Percentiles rank a stretch among this genome's conserved stretches.
These are phyloP conservation scores for Hypomontagnella monticulosa DNA, from an alignment of 495 filamentous ascomycete genomes.

Conservation along the genomic window DNA sequence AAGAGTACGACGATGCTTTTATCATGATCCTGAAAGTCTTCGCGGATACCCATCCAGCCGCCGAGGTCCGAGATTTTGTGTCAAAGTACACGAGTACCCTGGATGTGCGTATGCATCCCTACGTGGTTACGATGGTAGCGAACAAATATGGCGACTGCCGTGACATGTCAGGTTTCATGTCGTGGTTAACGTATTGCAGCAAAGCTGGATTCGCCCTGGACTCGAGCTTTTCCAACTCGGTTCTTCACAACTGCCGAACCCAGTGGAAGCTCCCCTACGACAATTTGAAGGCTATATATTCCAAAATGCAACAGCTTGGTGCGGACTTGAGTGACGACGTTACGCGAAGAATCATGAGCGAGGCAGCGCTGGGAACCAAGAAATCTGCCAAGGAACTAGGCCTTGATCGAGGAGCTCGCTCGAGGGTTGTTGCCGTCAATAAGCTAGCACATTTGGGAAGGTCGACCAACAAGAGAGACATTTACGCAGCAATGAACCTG, in stretches of 20 bases:
- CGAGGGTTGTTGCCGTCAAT: slow-evolving; percentile 30
- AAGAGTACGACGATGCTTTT: slow-evolving; percentile 49
- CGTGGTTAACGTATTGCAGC: slow-evolving; percentile 52
- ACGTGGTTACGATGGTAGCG: slow-evolving; percentile 57
- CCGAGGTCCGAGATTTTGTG: slow-evolving; percentile 56
- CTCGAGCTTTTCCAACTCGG: slow-evolving; percentile 51
- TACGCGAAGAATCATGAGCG: slow-evolving; percentile 52
- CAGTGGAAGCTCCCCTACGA: slow-evolving; percentile 51
- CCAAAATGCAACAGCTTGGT: slow-evolving; percentile 43
- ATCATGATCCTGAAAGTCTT: slow-evolving; percentile 57
- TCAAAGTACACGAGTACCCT: slow-evolving; percentile 47
- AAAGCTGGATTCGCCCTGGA: slow-evolving; percentile 48
- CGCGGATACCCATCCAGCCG: slow-evolving; percentile 49
- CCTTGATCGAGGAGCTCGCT: not conserved
- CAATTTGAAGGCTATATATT: slow-evolving; percentile 51
- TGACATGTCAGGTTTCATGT: slow-evolving; percentile 51
- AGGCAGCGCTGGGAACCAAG: slow-evolving; percentile 42
- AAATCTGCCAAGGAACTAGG: slow-evolving; percentile 20
- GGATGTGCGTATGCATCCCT: slow-evolving; percentile 47
- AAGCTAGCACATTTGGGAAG: slow-evolving; percentile 35
- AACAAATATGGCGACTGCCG: slow-evolving; percentile 52
- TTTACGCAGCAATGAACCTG: slow-evolving; percentile 52
- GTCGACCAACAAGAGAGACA: slow-evolving; percentile 39
- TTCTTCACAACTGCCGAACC: slow-evolving; percentile 50
- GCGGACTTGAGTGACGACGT: slow-evolving; percentile 43